Percentiles rank a stretch among this genome's conserved stretches.
phyloP scores from a whole-genome alignment of 2,329 filamentous ascomycete genomes.

The Penicillium sp. region DNA sequence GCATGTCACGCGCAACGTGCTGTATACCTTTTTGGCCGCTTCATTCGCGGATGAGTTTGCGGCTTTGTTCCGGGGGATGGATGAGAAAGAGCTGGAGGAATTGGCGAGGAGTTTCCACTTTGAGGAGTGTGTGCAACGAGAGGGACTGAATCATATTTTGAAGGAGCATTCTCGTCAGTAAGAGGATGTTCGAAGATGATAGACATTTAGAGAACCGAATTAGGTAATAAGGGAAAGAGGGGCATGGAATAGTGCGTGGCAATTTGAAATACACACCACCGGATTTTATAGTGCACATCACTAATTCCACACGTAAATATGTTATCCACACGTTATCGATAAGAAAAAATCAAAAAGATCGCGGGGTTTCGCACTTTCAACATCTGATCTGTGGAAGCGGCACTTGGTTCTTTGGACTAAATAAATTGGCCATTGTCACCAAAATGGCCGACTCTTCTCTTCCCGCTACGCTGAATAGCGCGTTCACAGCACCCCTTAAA shows the following conservation, averaged over 20 bases:
- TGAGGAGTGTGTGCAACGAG: constrained; percentile 55
- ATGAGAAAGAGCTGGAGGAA: constrained; percentile 55
- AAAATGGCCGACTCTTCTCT: constrained; percentile 29
- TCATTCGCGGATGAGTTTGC: constrained; percentile 58
- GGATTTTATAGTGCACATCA: not conserved
- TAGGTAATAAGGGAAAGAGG: constrained; percentile 1
- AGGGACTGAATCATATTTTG: constrained; percentile 54
- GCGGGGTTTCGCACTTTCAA: constrained; percentile 25
- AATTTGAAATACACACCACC: not conserved
- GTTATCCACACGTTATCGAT: constrained; percentile 27
- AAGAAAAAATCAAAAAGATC: constrained; percentile 29
- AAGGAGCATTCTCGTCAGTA: constrained; percentile 41
- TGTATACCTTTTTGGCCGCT: constrained; percentile 53
- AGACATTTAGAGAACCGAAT: not conserved
- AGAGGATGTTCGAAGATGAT: not conserved
- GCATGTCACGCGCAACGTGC: constrained; percentile 48
- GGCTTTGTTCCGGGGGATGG: constrained; percentile 55
- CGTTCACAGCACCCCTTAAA: constrained; percentile 34
- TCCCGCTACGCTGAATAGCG: constrained; percentile 33
- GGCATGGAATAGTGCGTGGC: constrained; percentile 4
- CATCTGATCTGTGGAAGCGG: constrained; percentile 7
- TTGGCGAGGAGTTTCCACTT: constrained; percentile 56
- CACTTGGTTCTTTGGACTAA: not conserved
- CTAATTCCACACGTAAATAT: constrained; percentile 8
- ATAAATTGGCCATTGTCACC: constrained; percentile 6